phyloP scores from a whole-genome alignment of 768 basidiomycete genomes.

The Gymnopilus junonius region DNA sequence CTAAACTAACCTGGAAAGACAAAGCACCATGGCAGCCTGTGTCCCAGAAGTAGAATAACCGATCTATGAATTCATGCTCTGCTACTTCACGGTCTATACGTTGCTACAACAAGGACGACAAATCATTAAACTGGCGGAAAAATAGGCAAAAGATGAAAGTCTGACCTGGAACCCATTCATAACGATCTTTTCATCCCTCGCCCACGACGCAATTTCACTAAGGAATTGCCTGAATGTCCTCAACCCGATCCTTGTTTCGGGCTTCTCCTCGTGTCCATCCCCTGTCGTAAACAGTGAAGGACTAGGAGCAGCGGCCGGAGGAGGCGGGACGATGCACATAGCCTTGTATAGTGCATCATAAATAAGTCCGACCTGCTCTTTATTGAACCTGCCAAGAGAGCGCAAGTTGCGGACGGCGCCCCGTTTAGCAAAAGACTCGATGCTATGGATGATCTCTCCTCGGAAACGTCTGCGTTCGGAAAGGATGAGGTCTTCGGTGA shows the following conservation, averaged over 20 bases:
- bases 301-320: conserved; percentile 51
- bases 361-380: conserved; percentile 87
- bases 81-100: conserved; percentile 89
- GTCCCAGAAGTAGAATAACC: conserved; percentile 97
- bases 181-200: conserved; percentile 90
- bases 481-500: conserved; percentile 93
- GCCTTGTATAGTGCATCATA: conserved; percentile 92
- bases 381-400: conserved; percentile 77
- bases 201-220: conserved; percentile 95
- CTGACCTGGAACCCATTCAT: conserved; percentile 88
- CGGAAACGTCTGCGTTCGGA: conserved; percentile 86
- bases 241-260: conserved; percentile 88
- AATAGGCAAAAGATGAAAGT: conserved; percentile 1
- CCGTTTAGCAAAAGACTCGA: conserved; percentile 94
- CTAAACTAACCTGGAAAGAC: conserved; percentile 77
- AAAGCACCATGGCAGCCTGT: conserved; percentile 77
- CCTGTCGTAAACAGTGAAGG: conserved; percentile 58
- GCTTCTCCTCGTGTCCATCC: conserved; percentile 71
- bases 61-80: conserved; percentile 94
- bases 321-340: conserved; percentile 77
- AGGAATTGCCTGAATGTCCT: conserved; percentile 88
- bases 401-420: conserved; percentile 87
- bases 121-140: background rate
- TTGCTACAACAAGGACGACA: conserved; percentile 50
- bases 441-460: conserved; percentile 87